phyloP scores from a whole-genome alignment of 306 rosid species.

The Corylus heterophylla region DNA sequence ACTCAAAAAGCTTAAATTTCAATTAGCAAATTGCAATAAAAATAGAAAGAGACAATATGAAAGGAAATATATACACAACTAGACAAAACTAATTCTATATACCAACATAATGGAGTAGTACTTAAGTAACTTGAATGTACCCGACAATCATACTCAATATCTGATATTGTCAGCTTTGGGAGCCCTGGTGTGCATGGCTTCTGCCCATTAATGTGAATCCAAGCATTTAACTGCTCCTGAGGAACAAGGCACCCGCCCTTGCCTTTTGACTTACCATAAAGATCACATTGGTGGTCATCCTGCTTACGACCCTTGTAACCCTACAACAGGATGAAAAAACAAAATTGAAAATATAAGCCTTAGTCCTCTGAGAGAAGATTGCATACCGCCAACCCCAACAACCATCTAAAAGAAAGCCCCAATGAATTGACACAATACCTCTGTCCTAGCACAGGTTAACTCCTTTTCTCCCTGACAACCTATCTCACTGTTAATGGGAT shows the following conservation, averaged over 20 bases:
- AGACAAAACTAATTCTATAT: constrained; percentile 5
- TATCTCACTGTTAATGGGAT: constrained; percentile 25
- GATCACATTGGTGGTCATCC: constrained; percentile 49
- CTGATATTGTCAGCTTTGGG: constrained; percentile 41
- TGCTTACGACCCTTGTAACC: constrained; percentile 63
- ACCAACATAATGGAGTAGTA: constrained; percentile 13
- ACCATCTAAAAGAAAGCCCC: not conserved
- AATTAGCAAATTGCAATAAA: not conserved
- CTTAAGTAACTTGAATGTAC: constrained; percentile 43
- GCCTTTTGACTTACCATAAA: constrained; percentile 27
- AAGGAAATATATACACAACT: not conserved
- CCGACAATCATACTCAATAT: constrained; percentile 56
- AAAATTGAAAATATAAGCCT: not conserved
- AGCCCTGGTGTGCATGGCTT: constrained; percentile 41
- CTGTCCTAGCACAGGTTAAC: constrained; percentile 56
- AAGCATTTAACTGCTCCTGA: constrained; percentile 73
- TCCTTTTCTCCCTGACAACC: constrained; percentile 38
- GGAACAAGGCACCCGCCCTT: constrained; percentile 58
- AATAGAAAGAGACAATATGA: not conserved
- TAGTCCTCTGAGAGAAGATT: not conserved
- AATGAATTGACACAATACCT: constrained; percentile 37
- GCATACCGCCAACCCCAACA: not conserved
- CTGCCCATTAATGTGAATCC: constrained; percentile 65
- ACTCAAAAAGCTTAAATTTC: not conserved
- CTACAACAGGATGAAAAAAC: constrained; percentile 32